These are phyloP conservation scores for Saccharomycopsis sp. DNA, from an alignment of 805 yeast species.

Conservation along the genomic window DNA sequence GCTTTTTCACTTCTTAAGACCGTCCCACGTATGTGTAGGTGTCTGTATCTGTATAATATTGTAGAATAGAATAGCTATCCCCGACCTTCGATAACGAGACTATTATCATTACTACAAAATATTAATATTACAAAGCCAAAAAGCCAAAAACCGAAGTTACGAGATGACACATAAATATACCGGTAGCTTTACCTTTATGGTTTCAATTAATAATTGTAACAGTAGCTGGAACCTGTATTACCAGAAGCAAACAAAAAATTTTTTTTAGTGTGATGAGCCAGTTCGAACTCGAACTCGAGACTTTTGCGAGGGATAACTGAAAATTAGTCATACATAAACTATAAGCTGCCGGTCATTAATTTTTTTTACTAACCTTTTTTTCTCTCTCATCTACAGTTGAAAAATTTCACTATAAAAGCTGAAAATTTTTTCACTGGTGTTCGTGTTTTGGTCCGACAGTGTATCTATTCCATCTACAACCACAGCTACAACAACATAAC, in stretches of 20 bases:
- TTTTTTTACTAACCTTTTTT: not conserved
- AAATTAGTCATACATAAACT: slow-evolving; percentile 1
- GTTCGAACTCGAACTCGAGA: not conserved
- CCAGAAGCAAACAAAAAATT: not conserved
- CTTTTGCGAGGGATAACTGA: not conserved
- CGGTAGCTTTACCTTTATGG: not conserved
- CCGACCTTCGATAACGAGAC: not conserved
- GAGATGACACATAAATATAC: not conserved
- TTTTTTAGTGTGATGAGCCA: not conserved
- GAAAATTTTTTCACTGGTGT: not conserved
- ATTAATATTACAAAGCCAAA: not conserved
- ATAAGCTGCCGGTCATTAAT: not conserved
- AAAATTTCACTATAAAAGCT: not conserved
- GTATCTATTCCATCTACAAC: not conserved
- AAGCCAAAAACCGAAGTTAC: not conserved
- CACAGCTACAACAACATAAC: not conserved
- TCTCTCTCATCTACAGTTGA: not conserved
- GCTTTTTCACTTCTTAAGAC: too few relatives aligned
- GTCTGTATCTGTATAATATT: not conserved
- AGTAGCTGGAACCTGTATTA: not conserved
- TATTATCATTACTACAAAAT: too few relatives aligned
- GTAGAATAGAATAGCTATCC: too few relatives aligned
- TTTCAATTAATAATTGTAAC: not conserved
- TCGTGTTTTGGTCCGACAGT: not conserved
- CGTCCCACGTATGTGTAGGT: not conserved